Conservation (phyloP, 805 yeast species). For the Yamadazyma paraphyllophila region DNA sequence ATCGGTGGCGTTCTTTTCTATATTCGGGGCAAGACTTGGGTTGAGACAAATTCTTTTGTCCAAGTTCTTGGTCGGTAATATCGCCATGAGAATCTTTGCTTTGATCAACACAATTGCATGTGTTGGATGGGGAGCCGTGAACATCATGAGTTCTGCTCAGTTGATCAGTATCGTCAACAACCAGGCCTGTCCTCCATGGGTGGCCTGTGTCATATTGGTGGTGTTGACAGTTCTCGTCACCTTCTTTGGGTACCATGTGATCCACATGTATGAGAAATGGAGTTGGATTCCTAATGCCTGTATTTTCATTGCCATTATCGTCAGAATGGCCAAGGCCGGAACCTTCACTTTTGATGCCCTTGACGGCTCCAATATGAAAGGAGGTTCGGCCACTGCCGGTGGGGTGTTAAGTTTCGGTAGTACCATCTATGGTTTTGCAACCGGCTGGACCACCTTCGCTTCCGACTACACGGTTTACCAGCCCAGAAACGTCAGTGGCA, state of each 20-base stretch:
- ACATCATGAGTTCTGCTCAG: slow-evolving; percentile 87
- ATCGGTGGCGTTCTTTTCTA: slow-evolving; percentile 80
- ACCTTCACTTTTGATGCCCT: slow-evolving; percentile 44
- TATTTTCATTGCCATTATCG: slow-evolving; percentile 75
- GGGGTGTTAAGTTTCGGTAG: slow-evolving; percentile 78
- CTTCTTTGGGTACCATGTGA: slow-evolving; percentile 79
- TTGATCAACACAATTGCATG: slow-evolving; percentile 78
- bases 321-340: slow-evolving; percentile 65
- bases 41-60: slow-evolving; percentile 85
- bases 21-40: slow-evolving; percentile 82
- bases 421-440: slow-evolving; percentile 80
- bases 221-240: slow-evolving; percentile 68
- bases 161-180: slow-evolving; percentile 72
- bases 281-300: slow-evolving; percentile 82
- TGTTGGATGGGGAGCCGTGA: slow-evolving; percentile 95
- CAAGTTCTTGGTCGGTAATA: slow-evolving; percentile 73
- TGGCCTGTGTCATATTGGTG: slow-evolving; percentile 75
- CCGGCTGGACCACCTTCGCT: slow-evolving; percentile 94
- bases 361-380: slow-evolving; percentile 27
- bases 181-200: slow-evolving; percentile 79
- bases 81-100: slow-evolving; percentile 73
- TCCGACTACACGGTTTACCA: slow-evolving; percentile 90
- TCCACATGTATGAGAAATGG: slow-evolving; percentile 80
- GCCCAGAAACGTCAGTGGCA: slow-evolving; percentile 59
- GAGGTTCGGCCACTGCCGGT: slow-evolving; percentile 73